Base-by-base conservation (phyloP, 176 grass and related monocot genomes). In the Carex pumila region DNA sequence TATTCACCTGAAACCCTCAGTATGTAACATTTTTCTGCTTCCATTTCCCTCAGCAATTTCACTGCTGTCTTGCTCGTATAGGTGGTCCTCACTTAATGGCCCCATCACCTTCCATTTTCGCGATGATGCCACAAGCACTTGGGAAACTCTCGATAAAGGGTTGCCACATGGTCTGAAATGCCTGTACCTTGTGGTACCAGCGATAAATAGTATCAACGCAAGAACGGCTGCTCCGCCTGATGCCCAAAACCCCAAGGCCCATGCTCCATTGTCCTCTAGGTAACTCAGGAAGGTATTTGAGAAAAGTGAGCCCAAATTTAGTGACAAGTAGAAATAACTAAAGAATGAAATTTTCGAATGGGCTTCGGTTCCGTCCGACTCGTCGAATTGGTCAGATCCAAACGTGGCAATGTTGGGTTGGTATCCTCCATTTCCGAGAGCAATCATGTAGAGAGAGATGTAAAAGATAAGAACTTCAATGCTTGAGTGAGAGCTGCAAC, bases 271-370 rank as follows among this genome's bases (percentile, higher is more conserved):
- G 72, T 98, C 89, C 89, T 98, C 89, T 61, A 94, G 57, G 86
- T 93, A 98, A 86, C 92, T 89, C 41, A 98, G 80, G 86, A 98
- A 88, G 62, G 92, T 98, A 89, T 98, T 94, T 76, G 95, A 98
- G 87, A 98, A 94, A 78, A 98, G 95, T 0, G 95, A 98, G 12
- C 95, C 95, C 29, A 98, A 78, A 87, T 98, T 98, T 85, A 98
- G 95, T 25, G 91, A 92, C 58, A 98, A 75, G 89, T 98, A 98
- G 87, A 98, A 98, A 91, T 91, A 98, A 93, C 95, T 98, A 79
- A 98, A 98, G 89, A 94, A 98, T 32, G 95, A 92, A 36, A 94
- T 65, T 80, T 98, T 98, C 61, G 95, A 93, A 85, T 90, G 95
- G 57, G 86, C 87, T 78, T 98, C 95, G 0, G 32, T 17, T 0